phyloP scores from a whole-genome alignment of 495 filamentous ascomycete genomes.

The Amorphotheca resinae region DNA sequence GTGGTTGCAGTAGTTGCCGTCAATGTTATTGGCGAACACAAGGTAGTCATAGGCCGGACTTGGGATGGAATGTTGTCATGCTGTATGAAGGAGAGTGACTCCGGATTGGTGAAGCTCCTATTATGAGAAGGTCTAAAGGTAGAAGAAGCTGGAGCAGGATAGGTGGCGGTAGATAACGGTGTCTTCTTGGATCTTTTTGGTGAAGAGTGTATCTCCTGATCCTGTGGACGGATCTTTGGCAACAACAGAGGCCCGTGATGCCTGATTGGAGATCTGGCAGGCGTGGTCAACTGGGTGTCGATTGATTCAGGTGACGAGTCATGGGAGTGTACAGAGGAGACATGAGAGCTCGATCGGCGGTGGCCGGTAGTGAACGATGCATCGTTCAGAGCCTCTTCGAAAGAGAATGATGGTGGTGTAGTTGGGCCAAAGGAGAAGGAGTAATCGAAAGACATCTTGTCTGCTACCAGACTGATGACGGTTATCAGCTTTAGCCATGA shows the following conservation, averaged over 20 bases:
- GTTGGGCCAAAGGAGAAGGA: conserved; percentile 43
- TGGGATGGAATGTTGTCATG: conserved; percentile 21
- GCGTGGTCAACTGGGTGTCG: conserved; percentile 60
- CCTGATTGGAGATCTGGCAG: conserved; percentile 57
- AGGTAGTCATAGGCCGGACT: conserved; percentile 29
- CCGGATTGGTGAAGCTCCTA: conserved; percentile 57
- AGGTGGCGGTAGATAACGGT: conserved; percentile 4
- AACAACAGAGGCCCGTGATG: conserved; percentile 73
- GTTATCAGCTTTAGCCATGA: conserved; percentile 9
- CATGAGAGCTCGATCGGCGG: conserved; percentile 37
- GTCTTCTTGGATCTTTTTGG: conserved; percentile 18
- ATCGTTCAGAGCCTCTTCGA: conserved; percentile 31
- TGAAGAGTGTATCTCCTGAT: conserved; percentile 50
- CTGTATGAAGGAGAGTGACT: conserved; percentile 38
- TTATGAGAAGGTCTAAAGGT: conserved; percentile 37
- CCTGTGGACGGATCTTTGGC: conserved; percentile 77
- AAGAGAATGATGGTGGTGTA: conserved; percentile 22
- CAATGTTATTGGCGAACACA: conserved; percentile 58
- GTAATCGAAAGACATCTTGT: conserved; percentile 44
- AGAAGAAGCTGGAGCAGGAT: not conserved
- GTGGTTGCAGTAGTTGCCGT: conserved; percentile 28
- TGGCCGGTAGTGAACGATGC: conserved; percentile 18
- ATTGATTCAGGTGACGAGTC: conserved; percentile 60
- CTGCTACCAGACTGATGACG: conserved; percentile 18
- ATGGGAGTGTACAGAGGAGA: conserved; percentile 42